Evolutionary conservation across 306 rosid genomes (phyloP), one percentile per base, ranked within the genome.

Genomic region (Glycine tomentella): DNA sequence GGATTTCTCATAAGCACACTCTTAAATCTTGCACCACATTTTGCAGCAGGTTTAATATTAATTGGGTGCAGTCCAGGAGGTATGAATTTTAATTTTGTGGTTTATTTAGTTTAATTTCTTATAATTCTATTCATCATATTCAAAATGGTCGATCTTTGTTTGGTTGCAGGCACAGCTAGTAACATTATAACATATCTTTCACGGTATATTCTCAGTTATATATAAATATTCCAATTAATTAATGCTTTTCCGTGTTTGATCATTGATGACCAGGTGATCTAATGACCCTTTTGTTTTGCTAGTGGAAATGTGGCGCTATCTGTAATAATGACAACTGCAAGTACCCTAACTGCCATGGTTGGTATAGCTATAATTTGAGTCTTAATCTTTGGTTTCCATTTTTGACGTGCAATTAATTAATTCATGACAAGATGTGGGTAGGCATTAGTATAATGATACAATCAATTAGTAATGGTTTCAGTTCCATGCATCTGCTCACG

Each of bases 41-140:
- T 83, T 86, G 98, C 98, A 8, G 98, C 96, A 74, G 98, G 98
- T 77, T 83, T 92, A 77, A 92, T 94, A 79, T 82, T 94, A 86
- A 87, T 90, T 69, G 97, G 84, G 3, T 88, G 97, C 90, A 91
- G 97, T 77, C 98, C 98, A 0, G 98, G 94, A 6, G 98, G 98
- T 94, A 85, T 56, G 87, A 48, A 50, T 74, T 48, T 36, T 36
- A 2, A 36, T 36, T 36, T 36, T 36, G 40, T 36, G 40, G 40
- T 36, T 36, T 3, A 34, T 34, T 36, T 4, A 25, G 31, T 25
- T 25, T n/a, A n/a, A n/a, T n/a, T 25, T 25, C 31, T 25, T 25
- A 25, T 25, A 25, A 25, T 79, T 73, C 33, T 10, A 31, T 25
- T 31, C 52, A 25, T 62, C 14, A 11, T 40, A 62, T 63, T 50